A percentile compares a stretch with the other conserved stretches of the same genome.
These are phyloP conservation scores for Porpolomopsis calyptriformis DNA, from an alignment of 768 basidiomycete genomes.

Conservation along the genomic window DNA sequence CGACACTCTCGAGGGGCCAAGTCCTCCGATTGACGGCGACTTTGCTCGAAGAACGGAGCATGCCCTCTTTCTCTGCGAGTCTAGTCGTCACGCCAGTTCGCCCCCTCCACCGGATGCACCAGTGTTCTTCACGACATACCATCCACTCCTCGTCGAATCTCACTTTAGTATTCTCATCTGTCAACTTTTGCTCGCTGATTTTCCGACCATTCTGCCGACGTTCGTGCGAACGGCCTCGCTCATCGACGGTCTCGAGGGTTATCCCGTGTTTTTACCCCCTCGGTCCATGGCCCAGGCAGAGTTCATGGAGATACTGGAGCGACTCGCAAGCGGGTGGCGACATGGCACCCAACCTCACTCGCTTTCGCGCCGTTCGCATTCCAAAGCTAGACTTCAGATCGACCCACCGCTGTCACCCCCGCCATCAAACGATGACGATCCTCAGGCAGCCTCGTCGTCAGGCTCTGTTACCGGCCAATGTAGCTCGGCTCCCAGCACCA, in stretches of 20 bases:
- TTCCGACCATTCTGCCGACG: conserved; percentile 46
- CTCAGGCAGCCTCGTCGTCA: conserved; percentile 10
- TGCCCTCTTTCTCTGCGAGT: conserved; percentile 61
- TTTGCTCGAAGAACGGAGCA: conserved; percentile 48
- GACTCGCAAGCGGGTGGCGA: conserved; percentile 69
- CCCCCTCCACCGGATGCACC: conserved; percentile 40
- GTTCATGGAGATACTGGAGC: conserved; percentile 75
- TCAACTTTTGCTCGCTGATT: conserved; percentile 69
- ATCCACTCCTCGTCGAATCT: conserved; percentile 81
- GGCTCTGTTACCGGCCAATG: conserved; percentile 5
- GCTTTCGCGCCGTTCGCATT: conserved; percentile 20
- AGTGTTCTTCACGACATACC: conserved; percentile 77
- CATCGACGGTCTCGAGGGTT: conserved; percentile 78
- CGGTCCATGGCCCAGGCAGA: conserved; percentile 86
- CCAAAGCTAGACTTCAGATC: conserved; percentile 36
- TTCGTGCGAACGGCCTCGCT: conserved; percentile 59
- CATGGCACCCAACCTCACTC: conserved; percentile 54
- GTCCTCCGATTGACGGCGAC: conserved; percentile 27
- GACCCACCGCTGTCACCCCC: conserved; percentile 25
- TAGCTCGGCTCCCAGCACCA: conserved; percentile 9
- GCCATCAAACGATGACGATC: conserved; percentile 9
- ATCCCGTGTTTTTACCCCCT: conserved; percentile 79
- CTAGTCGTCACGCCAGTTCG: conserved; percentile 36
- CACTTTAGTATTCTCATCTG: conserved; percentile 73
- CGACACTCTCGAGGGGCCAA: conserved; percentile 51